Base-by-base conservation (phyloP, 2,329 filamentous ascomycete species). In the Penicillium sp. region DNA sequence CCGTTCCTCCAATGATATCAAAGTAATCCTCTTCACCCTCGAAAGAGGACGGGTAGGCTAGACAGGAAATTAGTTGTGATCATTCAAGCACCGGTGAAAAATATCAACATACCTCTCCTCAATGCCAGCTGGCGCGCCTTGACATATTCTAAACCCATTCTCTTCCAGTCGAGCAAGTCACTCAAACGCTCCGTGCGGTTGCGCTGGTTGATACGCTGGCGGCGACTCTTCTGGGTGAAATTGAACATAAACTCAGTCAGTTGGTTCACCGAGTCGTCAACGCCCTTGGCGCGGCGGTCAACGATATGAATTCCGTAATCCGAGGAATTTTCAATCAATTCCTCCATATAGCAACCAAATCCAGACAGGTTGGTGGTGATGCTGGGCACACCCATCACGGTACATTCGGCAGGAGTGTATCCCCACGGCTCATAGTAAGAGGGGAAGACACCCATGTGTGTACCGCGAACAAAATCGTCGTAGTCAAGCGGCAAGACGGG, bases 361-460 rank as follows among this genome's bases (percentile, higher is more conserved):
- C 93, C 93, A 6, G 93, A 97, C 37, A 99, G 77, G 72, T 99
- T 99, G 25, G 92, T 97, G 10, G 93, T 97, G 73, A 99, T 96
- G 72, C 89, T 95, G 36, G 93, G 93, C 34, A 99, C 91, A 62
- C 93, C 93, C 93, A 97, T 97, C 55, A 97, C 93, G 0, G 93
- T 97, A 72, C 93, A 99, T 72, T 97, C 93, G 44, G 93, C 92
- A 0, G 92, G 93, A 2, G 93, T 99, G 73, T 99, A 99, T 38
- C 93, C 93, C 93, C 93, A 99, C 8, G 93, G 93, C 75, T 99
- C 93, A 71, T 99, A 99, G 80, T 97, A 97, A 2, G 93, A 97
- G 19, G 92, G 80, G 74, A 99, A 99, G 49, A 99, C 84, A 63
- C 93, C 93, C 66, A 99, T 76, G 72, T 99, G 92, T 34, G 92